Conservation (phyloP, 768 basidiomycete species). For the Lentinula raphanica region DNA sequence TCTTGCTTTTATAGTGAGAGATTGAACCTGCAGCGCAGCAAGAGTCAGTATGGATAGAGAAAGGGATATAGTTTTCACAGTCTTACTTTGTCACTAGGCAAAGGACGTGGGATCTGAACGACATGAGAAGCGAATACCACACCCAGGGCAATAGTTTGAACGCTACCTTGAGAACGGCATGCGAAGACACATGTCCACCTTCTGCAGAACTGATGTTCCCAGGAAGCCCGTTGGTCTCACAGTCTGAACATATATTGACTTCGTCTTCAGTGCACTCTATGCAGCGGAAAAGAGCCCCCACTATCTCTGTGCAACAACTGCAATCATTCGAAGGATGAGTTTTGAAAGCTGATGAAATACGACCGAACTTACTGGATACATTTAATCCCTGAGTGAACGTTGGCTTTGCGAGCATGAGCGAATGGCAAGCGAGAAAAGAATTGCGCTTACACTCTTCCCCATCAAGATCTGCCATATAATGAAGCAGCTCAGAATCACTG, state of each 20-base stretch:
- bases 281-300: constrained; percentile 91
- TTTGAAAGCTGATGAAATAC: background rate
- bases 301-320: constrained; percentile 85
- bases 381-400: constrained; percentile 75
- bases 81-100: constrained; percentile 64
- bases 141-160: background rate
- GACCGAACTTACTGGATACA: constrained; percentile 71
- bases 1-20: constrained; percentile 68
- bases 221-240: constrained; percentile 81
- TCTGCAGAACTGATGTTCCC: constrained; percentile 75
- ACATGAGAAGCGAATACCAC: background rate
- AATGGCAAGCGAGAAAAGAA: constrained; percentile 4
- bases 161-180: constrained; percentile 89
- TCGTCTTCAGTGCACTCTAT: constrained; percentile 83
- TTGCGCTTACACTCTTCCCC: constrained; percentile 58
- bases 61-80: background rate
- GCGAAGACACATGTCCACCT: constrained; percentile 75
- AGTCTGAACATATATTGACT: constrained; percentile 82
- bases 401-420: constrained; percentile 36
- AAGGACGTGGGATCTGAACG: constrained; percentile 81
- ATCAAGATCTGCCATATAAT: constrained; percentile 25
- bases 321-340: background rate
- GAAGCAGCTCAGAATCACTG: constrained; percentile 35
- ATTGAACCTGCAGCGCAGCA: constrained; percentile 40
- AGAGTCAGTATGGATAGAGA: background rate